Percentiles rank a stretch among this genome's conserved stretches.
These are phyloP conservation scores for Termitomyces eurrhizus DNA, from an alignment of 768 basidiomycete genomes.

Conservation along the genomic window DNA sequence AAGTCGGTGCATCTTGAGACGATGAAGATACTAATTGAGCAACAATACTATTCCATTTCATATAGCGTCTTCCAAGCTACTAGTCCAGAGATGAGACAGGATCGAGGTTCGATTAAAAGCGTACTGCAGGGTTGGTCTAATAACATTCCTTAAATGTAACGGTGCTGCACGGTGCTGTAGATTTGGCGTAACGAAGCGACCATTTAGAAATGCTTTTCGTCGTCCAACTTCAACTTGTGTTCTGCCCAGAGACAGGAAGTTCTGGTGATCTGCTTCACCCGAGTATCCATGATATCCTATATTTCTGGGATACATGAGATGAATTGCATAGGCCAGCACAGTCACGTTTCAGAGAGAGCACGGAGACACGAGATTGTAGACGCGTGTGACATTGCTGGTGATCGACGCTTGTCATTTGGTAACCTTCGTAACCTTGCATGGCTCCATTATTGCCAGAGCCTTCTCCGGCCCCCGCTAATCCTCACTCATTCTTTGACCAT, in stretches of 20 bases:
- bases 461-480: slow-evolving; percentile 26
- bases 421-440: slow-evolving; percentile 16
- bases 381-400: background rate
- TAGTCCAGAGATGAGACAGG: background rate
- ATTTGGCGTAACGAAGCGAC: no score
- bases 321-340: background rate
- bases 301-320: background rate
- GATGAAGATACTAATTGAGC: no score
- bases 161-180: no score
- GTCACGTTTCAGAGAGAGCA: background rate
- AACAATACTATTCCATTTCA: no score
- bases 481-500: slow-evolving; percentile 25
- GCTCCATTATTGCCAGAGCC: slow-evolving; percentile 26
- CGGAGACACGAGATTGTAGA: background rate
- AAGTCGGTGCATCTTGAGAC: background rate
- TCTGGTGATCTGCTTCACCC: background rate
- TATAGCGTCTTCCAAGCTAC: background rate
- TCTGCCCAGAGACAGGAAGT: no score
- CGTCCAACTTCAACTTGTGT: no score
- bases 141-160: no score
- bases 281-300: background rate
- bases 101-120: background rate
- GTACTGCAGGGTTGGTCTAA: background rate
- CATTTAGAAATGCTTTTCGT: no score
- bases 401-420: background rate